A percentile compares a stretch with the other conserved stretches of the same genome.
Conservation (phyloP, 192 early-diverging fungal species). For the Coemansia asiatica region DNA sequence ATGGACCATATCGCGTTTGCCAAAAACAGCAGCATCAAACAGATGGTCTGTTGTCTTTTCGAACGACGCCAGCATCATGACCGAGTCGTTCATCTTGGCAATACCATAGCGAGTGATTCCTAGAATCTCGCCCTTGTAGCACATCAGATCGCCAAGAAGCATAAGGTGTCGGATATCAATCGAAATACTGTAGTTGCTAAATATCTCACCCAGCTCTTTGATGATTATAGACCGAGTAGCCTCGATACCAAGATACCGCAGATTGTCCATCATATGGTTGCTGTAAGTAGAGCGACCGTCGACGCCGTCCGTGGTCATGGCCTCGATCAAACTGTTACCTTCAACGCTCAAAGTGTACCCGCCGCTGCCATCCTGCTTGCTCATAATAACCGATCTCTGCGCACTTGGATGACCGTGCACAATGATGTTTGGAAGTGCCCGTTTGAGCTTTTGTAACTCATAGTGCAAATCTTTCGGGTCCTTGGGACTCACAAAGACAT, state of each 20-base stretch:
- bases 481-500: constrained; percentile 65
- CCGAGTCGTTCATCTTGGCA: constrained; percentile 99
- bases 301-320: constrained; percentile 96
- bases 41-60: constrained; percentile 99
- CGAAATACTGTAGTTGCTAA: constrained; percentile 87
- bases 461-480: constrained; percentile 64
- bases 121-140: constrained; percentile 95
- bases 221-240: constrained; percentile 90
- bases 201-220: constrained; percentile 82
- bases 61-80: constrained; percentile 98
- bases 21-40: constrained; percentile 96
- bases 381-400: constrained; percentile 77
- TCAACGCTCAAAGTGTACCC: constrained; percentile 73
- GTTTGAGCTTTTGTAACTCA: constrained; percentile 78
- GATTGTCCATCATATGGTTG: constrained; percentile 93
- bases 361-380: constrained; percentile 31
- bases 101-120: constrained; percentile 99
- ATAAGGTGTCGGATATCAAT: constrained; percentile 95
- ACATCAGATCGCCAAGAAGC: constrained; percentile 98
- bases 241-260: constrained; percentile 91
- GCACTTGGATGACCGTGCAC: constrained; percentile 86
- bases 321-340: constrained; percentile 88
- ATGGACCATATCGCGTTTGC: constrained; percentile 88
- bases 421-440: constrained; percentile 81
- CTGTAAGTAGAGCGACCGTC: constrained; percentile 74